These are phyloP conservation scores for Amanita fuliginea DNA, from an alignment of 768 basidiomycete species.

Conservation along the genomic window DNA sequence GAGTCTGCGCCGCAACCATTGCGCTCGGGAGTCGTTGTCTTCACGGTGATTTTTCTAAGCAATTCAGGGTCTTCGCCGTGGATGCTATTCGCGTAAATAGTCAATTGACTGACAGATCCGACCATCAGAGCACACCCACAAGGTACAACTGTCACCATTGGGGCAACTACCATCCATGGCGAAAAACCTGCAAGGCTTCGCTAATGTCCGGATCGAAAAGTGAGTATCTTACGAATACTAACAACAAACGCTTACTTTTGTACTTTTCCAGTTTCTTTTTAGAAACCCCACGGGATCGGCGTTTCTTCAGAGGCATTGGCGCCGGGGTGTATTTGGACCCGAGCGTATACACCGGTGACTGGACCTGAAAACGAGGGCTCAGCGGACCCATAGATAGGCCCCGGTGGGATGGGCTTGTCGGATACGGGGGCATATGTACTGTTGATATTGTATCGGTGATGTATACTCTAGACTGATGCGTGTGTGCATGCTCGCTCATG, in stretches of 20 bases:
- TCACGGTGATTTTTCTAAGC: constrained; percentile 1
- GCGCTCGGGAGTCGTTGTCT: neutral
- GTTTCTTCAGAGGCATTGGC: neutral
- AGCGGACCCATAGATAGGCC: constrained; percentile 9
- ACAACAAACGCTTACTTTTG: constrained; percentile 17
- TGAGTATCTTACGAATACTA: too few relatives aligned
- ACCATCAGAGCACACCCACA: constrained; percentile 23
- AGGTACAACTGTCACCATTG: constrained; percentile 36
- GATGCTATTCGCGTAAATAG: constrained; percentile 18
- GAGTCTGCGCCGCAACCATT: neutral
- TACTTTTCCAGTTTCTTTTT: constrained; percentile 12
- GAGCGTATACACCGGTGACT: constrained; percentile 5
- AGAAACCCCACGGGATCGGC: neutral
- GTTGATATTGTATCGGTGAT: constrained; percentile 12
- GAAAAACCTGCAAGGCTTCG: constrained; percentile 40
- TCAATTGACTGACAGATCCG: neutral
- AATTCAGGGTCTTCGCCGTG: constrained; percentile 19
- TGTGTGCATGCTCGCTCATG: constrained; percentile 17
- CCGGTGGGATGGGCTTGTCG: constrained; percentile 1
- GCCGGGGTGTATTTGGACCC: neutral
- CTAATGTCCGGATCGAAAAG: constrained; percentile 14
- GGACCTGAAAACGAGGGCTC: constrained; percentile 9
- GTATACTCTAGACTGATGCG: constrained; percentile 15
- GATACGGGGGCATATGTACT: constrained; percentile 15
- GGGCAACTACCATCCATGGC: constrained; percentile 25